A percentile compares a stretch with the other conserved stretches of the same genome.
Evolutionary conservation across 805 yeast species (phyloP).

Genomic region (Maudiozyma barnettii): DNA sequence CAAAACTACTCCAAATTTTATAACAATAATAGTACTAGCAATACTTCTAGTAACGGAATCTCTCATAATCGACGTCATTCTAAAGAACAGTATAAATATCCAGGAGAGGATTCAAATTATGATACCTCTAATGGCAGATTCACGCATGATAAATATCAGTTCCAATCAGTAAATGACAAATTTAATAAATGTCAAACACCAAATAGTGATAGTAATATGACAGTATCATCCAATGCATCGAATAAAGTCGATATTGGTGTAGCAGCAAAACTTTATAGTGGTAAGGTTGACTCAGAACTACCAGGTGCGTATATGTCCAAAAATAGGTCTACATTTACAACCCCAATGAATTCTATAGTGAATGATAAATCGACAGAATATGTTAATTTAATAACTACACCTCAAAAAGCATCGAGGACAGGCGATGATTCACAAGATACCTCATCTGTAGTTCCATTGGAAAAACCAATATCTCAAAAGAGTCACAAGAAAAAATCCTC

Average conservation of each 20-base stretch:
- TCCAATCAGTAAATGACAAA: neutral
- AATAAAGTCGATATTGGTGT: neutral
- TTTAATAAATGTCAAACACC: neutral
- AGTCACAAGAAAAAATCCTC: conserved; percentile 24
- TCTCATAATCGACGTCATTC: neutral
- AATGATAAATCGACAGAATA: neutral
- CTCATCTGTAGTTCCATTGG: neutral
- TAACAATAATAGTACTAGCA: neutral
- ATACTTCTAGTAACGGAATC: neutral
- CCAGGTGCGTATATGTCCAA: neutral
- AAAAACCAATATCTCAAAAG: conserved; percentile 2
- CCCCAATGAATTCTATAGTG: neutral
- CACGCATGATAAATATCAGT: neutral
- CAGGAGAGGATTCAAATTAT: neutral
- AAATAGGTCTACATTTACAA: neutral
- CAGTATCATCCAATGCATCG: neutral
- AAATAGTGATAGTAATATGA: neutral
- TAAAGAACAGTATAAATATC: neutral
- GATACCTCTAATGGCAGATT: neutral
- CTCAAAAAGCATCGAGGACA: neutral
- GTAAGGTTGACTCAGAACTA: neutral
- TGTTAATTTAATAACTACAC: neutral
- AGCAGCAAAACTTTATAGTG: neutral
- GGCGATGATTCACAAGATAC: neutral
- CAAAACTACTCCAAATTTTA: neutral